Base-by-base conservation (phyloP, 805 yeast species). In the Yarrowia sp. region DNA sequence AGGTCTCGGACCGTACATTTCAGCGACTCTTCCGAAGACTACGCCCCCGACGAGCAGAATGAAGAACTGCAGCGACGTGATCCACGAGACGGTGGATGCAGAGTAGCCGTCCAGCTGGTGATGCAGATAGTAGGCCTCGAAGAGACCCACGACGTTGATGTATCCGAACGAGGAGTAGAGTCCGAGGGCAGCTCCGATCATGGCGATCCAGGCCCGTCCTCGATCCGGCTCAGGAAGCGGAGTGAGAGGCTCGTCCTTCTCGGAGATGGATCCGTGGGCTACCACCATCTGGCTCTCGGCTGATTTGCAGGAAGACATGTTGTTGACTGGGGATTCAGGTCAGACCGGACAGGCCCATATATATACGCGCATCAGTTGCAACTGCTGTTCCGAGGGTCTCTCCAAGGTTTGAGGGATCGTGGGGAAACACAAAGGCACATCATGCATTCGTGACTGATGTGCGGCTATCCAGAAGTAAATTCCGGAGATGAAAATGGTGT, bases 51-150 rank as follows among this genome's bases (percentile, higher is more conserved):
- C 68, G 64, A 74, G 75, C 62, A 73, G 70, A 49, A 76, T 64
- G 65, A 72, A 73, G 12, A 74, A 65, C 65, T 71, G 75, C 4
- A 73, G 63, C 10, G 73, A 80, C 68, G 87, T 87, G 63, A 87
- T 81, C 94, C 93, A 88, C 0, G 89, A 83, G 5, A 86, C 76
- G 1, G 81, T 71, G 14, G 85, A 76, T 9, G 83, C 75, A 14
- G 80, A 70, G 21, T 77, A 71, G 31, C 76, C 66, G 5, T 69
- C 68, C 63, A 87, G 75, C 65, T 84, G 85, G 69, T 85, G 80
- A 21, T 72, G 70, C 6, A 81, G 72, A 2, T 86, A 78, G 69
- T 83, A 86, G 14, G 60, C 60, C 16, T 87, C 88, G 32, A 87
- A 77, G 0, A 85, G 86, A 62, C 91, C 90, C 13, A 81, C 77